Percentiles rank a stretch among this genome's conserved stretches.
These are phyloP conservation scores for Candida nanaspora DNA, from an alignment of 805 yeast genomes.

Conservation along the genomic window DNA sequence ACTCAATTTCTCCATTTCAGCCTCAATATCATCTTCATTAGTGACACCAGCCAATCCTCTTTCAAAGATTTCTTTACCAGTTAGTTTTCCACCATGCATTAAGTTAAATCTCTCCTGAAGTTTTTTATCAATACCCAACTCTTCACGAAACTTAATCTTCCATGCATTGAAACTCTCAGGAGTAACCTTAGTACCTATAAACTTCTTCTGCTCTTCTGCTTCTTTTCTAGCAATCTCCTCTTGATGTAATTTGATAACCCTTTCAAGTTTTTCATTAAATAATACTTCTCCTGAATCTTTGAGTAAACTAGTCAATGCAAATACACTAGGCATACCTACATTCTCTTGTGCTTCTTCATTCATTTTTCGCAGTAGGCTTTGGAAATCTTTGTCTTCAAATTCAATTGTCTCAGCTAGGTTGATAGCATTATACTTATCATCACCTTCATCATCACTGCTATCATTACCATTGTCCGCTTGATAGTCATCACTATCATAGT, in stretches of 20 bases:
- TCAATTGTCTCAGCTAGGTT: constrained; percentile 52
- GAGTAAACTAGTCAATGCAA: constrained; percentile 66
- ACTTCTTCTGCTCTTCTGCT: constrained; percentile 80
- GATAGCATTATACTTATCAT: constrained; percentile 39
- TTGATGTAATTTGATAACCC: constrained; percentile 34
- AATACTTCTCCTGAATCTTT: constrained; percentile 75
- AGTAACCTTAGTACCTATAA: constrained; percentile 86
- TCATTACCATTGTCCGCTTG: constrained; percentile 29
- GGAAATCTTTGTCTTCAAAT: constrained; percentile 43
- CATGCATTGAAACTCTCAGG: constrained; percentile 64
- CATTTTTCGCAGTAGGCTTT: constrained; percentile 31
- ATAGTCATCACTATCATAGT: constrained; percentile 17
- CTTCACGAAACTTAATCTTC: constrained; percentile 67
- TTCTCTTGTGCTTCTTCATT: constrained; percentile 65
- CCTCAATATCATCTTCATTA: constrained; percentile 35
- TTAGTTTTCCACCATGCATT: constrained; percentile 70
- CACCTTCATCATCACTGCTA: constrained; percentile 37
- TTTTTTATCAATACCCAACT: constrained; percentile 60
- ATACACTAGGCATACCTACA: constrained; percentile 87
- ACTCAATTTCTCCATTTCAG: constrained; percentile 6
- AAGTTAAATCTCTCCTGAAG: constrained; percentile 40
- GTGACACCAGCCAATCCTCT: constrained; percentile 75
- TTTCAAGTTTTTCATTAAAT: constrained; percentile 51
- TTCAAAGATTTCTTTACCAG: constrained; percentile 88
- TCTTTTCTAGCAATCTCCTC: constrained; percentile 57